These are phyloP conservation scores for Batrachochytrium dendrobatidis DNA, from an alignment of 371 early-diverging fungal genomes.

Conservation along the genomic window DNA sequence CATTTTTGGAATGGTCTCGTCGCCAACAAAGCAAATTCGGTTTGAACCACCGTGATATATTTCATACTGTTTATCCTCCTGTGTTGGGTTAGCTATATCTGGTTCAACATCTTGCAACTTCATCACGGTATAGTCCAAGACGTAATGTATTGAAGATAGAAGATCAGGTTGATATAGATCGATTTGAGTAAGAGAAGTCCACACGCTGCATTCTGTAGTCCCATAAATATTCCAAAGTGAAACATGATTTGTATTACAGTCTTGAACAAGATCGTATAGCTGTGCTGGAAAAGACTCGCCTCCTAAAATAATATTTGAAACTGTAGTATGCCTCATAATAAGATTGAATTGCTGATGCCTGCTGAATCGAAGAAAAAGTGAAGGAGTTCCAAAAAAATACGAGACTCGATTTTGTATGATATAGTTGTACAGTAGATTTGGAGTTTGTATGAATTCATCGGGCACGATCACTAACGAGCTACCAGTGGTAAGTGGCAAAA, in stretches of 20 bases:
- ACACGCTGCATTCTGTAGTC: slow-evolving; percentile 11
- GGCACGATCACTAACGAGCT: not conserved
- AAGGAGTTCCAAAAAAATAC: slow-evolving; percentile 6
- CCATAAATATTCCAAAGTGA: slow-evolving; percentile 14
- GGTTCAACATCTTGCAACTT: slow-evolving; percentile 4
- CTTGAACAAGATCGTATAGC: not conserved
- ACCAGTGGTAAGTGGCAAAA: slow-evolving; percentile 4
- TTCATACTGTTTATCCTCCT: not conserved
- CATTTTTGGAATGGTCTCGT: slow-evolving; percentile 9
- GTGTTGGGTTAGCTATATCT: not conserved
- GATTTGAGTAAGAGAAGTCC: slow-evolving; percentile 7
- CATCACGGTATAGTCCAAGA: slow-evolving; percentile 4
- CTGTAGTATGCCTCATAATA: not conserved
- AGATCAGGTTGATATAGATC: not conserved
- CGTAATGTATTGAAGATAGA: slow-evolving; percentile 1
- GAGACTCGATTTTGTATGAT: not conserved
- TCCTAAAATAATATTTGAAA: slow-evolving; percentile 3
- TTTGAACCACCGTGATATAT: slow-evolving; percentile 9
- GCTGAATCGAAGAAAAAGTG: slow-evolving; percentile 5
- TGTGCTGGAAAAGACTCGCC: slow-evolving; percentile 10
- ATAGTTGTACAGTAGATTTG: not conserved
- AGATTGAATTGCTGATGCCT: not conserved
- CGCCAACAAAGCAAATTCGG: slow-evolving; percentile 12
- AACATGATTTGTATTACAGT: not conserved
- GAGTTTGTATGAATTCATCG: not conserved